Evolutionary conservation across 768 basidiomycete genomes (phyloP).

Genomic region (Tylopilus sp.): DNA sequence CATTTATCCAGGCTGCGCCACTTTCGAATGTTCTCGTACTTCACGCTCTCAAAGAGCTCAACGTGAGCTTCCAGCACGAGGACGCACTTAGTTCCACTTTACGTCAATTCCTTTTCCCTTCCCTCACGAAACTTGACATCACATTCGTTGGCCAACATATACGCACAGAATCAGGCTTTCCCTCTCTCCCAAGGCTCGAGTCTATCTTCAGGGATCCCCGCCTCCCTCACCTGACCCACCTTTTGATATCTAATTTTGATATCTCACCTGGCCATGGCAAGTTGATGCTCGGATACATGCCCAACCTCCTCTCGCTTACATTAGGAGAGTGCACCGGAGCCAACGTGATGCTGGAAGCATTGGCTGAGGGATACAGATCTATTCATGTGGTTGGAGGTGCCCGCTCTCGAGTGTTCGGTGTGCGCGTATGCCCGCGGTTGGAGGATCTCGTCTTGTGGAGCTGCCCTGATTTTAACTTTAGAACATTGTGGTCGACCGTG

Average conservation of each 20-base stretch:
- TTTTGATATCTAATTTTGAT: constrained; percentile 47
- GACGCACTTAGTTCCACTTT: constrained; percentile 38
- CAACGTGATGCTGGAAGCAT: constrained; percentile 37
- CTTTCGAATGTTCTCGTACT: constrained; percentile 28
- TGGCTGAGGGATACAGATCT: constrained; percentile 38
- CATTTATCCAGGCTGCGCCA: constrained; percentile 28
- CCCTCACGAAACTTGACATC: constrained; percentile 44
- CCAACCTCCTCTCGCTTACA: constrained; percentile 44
- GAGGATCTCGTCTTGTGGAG: constrained; percentile 51
- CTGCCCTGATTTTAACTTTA: constrained; percentile 43
- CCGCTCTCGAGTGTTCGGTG: constrained; percentile 28
- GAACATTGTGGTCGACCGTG: constrained; percentile 36
- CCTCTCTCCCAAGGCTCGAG: constrained; percentile 46
- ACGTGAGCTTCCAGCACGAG: constrained; percentile 39
- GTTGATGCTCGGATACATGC: constrained; percentile 51
- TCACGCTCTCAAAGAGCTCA: constrained; percentile 39
- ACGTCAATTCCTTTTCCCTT: constrained; percentile 44
- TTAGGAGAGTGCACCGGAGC: constrained; percentile 46
- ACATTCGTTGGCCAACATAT: constrained; percentile 34
- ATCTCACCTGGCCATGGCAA: constrained; percentile 38
- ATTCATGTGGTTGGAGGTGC: constrained; percentile 11
- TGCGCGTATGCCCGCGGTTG: constrained; percentile 49
- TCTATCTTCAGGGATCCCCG: constrained; percentile 56
- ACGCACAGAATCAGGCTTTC: constrained; percentile 22
- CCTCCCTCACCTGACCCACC: constrained; percentile 46